Conservation (phyloP, 2,329 filamentous ascomycete species). For the Cytospora leucostoma region DNA sequence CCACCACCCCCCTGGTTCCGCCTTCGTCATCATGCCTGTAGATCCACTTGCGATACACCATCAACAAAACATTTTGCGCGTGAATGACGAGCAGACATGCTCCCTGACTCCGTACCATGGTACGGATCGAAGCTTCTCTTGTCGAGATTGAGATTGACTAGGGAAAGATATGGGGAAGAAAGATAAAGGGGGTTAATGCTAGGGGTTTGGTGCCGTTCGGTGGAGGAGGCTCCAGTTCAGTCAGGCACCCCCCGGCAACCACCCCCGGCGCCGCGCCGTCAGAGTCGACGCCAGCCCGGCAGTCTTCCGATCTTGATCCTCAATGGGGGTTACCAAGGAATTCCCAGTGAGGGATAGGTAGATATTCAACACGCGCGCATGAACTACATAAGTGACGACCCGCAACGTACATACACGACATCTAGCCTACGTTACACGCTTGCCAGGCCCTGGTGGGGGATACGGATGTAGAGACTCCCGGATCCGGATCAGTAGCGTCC, state of each 20-base stretch:
- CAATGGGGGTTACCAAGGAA: no score
- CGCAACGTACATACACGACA: no score
- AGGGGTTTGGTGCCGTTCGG: neutral
- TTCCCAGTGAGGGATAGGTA: no score
- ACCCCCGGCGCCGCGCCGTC: neutral
- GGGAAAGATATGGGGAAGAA: constrained; percentile 7
- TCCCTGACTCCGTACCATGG: neutral
- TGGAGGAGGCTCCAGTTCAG: neutral
- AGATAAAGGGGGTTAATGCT: neutral
- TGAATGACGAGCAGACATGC: constrained; percentile 11
- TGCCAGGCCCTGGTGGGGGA: no score
- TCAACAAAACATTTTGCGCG: neutral
- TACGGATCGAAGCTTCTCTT: neutral
- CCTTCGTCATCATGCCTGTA: constrained; percentile 20
- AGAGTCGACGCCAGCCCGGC: no score
- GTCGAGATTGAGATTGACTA: constrained; percentile 10
- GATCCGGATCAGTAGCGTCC: no score
- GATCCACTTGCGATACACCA: constrained; percentile 11
- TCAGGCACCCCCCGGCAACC: no score
- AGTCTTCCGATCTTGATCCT: no score
- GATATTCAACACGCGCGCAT: no score
- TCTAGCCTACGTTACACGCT: no score
- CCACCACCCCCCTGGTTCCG: neutral
- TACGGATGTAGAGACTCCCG: no score
- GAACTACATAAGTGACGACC: no score